Conservation (phyloP, 78 protist species). For the Speleostelium caveatum region DNA sequence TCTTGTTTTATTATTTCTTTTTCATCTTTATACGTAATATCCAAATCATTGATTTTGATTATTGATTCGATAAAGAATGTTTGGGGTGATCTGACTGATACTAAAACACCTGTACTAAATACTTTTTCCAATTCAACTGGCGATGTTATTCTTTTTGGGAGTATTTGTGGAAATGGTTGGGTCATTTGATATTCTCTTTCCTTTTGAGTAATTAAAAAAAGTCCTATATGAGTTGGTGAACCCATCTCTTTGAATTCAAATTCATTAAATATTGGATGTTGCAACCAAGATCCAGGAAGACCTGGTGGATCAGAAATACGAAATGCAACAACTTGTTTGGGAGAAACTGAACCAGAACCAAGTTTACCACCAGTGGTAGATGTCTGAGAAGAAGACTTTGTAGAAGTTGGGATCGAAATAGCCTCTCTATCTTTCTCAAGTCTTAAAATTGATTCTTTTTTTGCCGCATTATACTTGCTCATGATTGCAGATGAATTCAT, state of each 20-base stretch:
- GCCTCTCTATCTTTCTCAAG: no score
- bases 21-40: no score
- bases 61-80: no score
- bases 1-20: no score
- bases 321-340: constrained; percentile 13
- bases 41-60: no score
- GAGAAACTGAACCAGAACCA: not conserved
- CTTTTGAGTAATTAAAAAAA: not conserved
- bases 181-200: constrained; percentile 6
- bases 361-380: not conserved
- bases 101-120: no score
- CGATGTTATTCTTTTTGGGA: not conserved
- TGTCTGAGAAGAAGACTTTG: not conserved
- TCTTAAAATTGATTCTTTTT: no score
- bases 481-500: no score
- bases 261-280: not conserved
- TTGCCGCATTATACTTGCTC: no score
- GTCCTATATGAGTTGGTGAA: constrained; percentile 6
- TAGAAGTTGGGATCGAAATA: not conserved
- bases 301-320: not conserved
- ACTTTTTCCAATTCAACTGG: no score
- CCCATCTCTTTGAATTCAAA: constrained; percentile 14
- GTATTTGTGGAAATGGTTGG: no score
- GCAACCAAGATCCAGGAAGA: not conserved
- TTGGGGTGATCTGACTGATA: no score